Conservation (phyloP, 2,329 filamentous ascomycete genomes). For the Talaromyces sp. region DNA sequence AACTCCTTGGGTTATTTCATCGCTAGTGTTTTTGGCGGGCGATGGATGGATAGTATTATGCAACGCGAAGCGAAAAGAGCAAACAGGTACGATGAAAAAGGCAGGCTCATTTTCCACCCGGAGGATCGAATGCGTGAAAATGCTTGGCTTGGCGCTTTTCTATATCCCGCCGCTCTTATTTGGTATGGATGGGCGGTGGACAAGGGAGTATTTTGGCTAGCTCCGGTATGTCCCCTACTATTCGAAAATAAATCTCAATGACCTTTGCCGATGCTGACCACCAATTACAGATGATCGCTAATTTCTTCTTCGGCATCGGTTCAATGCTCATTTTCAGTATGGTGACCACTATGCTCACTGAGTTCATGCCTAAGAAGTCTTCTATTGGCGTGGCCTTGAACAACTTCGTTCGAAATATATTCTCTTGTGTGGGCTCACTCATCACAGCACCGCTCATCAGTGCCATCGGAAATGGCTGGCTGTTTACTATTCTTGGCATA, state of each 20-base stretch:
- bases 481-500: constrained; percentile 66
- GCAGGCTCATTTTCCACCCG: constrained; percentile 68
- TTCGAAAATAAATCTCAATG: background rate
- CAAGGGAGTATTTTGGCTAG: constrained; percentile 65
- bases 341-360: constrained; percentile 80
- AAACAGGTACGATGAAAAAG: constrained; percentile 67
- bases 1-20: constrained; percentile 72
- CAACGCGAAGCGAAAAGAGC: constrained; percentile 71
- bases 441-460: constrained; percentile 71
- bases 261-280: constrained; percentile 2
- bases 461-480: constrained; percentile 73
- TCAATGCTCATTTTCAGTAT: constrained; percentile 78
- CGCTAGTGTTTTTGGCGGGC: constrained; percentile 69
- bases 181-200: constrained; percentile 77
- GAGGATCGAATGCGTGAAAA: constrained; percentile 85
- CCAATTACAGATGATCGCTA: constrained; percentile 56
- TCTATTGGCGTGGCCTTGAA: constrained; percentile 77
- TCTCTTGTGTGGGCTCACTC: constrained; percentile 70
- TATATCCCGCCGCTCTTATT: constrained; percentile 72
- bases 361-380: constrained; percentile 74
- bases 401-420: constrained; percentile 79
- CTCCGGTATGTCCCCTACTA: constrained; percentile 45
- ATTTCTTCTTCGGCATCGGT: constrained; percentile 74
- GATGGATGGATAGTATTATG: constrained; percentile 83
- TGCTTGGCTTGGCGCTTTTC: constrained; percentile 70